Evolutionary conservation across 768 basidiomycete species (phyloP).

Genomic region (Leccinellum luteum): DNA sequence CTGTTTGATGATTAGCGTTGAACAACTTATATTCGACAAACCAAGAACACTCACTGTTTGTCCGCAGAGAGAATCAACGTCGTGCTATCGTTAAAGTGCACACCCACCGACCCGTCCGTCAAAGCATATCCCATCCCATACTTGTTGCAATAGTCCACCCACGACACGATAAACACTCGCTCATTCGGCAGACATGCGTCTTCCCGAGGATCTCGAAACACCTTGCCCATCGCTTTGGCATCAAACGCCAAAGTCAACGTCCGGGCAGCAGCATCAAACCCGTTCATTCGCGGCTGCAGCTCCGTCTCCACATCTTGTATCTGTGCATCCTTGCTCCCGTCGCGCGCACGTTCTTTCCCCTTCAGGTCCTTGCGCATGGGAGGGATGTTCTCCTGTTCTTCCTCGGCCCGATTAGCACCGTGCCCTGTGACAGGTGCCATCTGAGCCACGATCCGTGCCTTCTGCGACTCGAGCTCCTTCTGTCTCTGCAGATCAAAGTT

Average conservation of each 20-base stretch:
- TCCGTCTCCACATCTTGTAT: constrained; percentile 22
- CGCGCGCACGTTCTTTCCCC: constrained; percentile 30
- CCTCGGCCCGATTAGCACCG: constrained; percentile 31
- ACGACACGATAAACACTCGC: constrained; percentile 91
- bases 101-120: constrained; percentile 91
- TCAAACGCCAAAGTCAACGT: constrained; percentile 62
- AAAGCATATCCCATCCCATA: constrained; percentile 99
- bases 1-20: constrained; percentile 27
- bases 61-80: constrained; percentile 81
- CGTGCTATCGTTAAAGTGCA: constrained; percentile 96
- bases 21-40: not conserved
- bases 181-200: constrained; percentile 59
- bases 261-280: constrained; percentile 65
- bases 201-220: constrained; percentile 66
- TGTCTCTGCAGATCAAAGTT: constrained; percentile 42
- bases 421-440: constrained; percentile 60
- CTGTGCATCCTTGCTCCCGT: constrained; percentile 20
- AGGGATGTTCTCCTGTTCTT: constrained; percentile 35
- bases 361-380: constrained; percentile 31
- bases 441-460: constrained; percentile 90
- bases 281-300: constrained; percentile 39
- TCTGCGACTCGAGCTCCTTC: constrained; percentile 87
- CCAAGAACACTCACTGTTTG: constrained; percentile 60
- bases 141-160: constrained; percentile 99
- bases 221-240: constrained; percentile 54